A percentile compares a stretch with the other conserved stretches of the same genome.
Conservation (phyloP, 2,329 filamentous ascomycete species). For the Colletotrichum eleusines region DNA sequence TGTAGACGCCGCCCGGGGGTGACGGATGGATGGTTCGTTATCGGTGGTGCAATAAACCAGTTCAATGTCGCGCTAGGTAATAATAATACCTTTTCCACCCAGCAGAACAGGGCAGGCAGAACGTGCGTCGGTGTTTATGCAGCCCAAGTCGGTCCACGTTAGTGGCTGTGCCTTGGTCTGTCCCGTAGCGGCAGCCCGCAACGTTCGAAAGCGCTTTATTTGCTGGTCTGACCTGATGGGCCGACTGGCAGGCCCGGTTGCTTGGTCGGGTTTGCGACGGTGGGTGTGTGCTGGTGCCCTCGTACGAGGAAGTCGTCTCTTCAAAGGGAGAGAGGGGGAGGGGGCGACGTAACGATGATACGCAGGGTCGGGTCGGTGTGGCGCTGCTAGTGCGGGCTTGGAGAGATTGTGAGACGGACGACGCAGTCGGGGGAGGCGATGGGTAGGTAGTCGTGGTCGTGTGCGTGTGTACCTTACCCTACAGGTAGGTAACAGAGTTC, state of each 20-base stretch:
- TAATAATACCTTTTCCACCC: no score
- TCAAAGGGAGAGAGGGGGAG: conserved; percentile 21
- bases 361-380: conserved; percentile 37
- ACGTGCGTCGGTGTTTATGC: conserved; percentile 17
- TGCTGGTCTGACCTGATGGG: no score
- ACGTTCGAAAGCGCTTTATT: conserved; percentile 30
- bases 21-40: conserved; percentile 31
- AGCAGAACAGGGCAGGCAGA: conserved; percentile 11
- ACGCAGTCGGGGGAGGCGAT: conserved; percentile 34
- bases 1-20: neutral
- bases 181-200: conserved; percentile 8
- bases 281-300: conserved; percentile 11
- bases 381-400: conserved; percentile 32
- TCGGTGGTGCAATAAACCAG: conserved; percentile 40
- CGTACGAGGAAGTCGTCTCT: conserved; percentile 19
- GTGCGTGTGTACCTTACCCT: no score
- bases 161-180: conserved; percentile 22
- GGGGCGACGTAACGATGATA: conserved; percentile 22
- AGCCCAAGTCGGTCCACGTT: conserved; percentile 18
- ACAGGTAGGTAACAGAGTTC: conserved; percentile 28
- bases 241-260: no score
- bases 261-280: neutral
- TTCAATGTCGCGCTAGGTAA: conserved; percentile 26
- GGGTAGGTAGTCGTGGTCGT: no score
- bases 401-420: conserved; percentile 37